These are phyloP conservation scores for Pseudonectria buxi DNA, from an alignment of 2,329 filamentous ascomycete genomes.

Conservation along the genomic window DNA sequence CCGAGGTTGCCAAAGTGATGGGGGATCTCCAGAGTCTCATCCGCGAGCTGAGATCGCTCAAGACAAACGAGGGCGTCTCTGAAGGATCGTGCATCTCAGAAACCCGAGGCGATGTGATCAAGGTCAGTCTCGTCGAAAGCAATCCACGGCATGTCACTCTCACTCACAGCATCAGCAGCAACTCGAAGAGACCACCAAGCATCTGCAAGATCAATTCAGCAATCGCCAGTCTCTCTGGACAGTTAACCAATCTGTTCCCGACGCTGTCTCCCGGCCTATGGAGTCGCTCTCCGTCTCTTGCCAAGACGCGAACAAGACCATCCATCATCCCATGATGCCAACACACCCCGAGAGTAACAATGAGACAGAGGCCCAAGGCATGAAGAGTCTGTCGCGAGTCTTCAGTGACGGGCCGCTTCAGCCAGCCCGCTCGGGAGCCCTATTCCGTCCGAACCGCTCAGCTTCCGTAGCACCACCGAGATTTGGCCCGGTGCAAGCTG, in stretches of 20 bases:
- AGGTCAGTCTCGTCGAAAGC: constrained; percentile 16
- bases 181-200: constrained; percentile 26
- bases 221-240: constrained; percentile 30
- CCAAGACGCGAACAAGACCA: constrained; percentile 17
- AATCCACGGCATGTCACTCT: background rate
- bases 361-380: constrained; percentile 7
- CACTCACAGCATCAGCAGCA: constrained; percentile 12
- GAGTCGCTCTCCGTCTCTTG: constrained; percentile 25
- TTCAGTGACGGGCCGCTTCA: constrained; percentile 11
- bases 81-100: constrained; percentile 11
- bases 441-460: constrained; percentile 19
- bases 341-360: constrained; percentile 13
- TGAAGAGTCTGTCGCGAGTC: constrained; percentile 10
- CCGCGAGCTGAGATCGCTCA: constrained; percentile 23
- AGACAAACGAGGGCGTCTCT: constrained; percentile 17
- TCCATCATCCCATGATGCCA: constrained; percentile 22
- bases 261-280: constrained; percentile 25
- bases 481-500: constrained; percentile 24
- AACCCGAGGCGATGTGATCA: constrained; percentile 22
- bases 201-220: constrained; percentile 31
- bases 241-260: constrained; percentile 27
- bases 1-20: constrained; percentile 20
- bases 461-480: constrained; percentile 20
- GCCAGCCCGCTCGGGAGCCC: constrained; percentile 16
- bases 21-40: constrained; percentile 21